Evolutionary conservation across 306 rosid genomes (phyloP).

Genomic region (Cucumis cinereus): DNA sequence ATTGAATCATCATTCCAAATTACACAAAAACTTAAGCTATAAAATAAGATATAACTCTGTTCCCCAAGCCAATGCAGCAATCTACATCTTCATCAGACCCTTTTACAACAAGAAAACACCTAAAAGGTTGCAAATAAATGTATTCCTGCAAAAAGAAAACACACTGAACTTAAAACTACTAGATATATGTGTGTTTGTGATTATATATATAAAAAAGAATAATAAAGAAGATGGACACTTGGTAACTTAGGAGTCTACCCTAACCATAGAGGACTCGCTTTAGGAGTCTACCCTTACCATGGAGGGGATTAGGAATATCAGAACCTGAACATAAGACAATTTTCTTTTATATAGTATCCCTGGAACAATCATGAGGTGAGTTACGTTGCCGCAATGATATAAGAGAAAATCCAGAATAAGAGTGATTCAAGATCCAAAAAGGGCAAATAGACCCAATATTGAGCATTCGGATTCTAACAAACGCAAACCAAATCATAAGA

Average conservation of each 20-base stretch:
- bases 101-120: neutral
- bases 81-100: conserved; percentile 3
- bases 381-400: neutral
- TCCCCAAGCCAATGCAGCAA: neutral
- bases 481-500: neutral
- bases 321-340: neutral
- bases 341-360: neutral
- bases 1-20: neutral
- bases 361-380: neutral
- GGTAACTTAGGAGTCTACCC: neutral
- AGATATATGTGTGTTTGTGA: neutral
- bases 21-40: neutral
- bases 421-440: neutral
- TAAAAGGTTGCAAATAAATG: neutral
- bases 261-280: neutral
- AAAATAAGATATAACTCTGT: neutral
- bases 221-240: neutral
- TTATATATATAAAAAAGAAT: neutral
- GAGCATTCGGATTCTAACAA: neutral
- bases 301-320: neutral
- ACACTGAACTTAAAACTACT: neutral
- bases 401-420: neutral
- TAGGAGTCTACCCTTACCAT: neutral
- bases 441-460: neutral
- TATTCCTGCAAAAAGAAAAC: neutral